Percentiles rank a stretch among this genome's conserved stretches.
These are phyloP conservation scores for Plectosphaerella plurivora DNA, from an alignment of 2,329 filamentous ascomycete genomes.

Conservation along the genomic window DNA sequence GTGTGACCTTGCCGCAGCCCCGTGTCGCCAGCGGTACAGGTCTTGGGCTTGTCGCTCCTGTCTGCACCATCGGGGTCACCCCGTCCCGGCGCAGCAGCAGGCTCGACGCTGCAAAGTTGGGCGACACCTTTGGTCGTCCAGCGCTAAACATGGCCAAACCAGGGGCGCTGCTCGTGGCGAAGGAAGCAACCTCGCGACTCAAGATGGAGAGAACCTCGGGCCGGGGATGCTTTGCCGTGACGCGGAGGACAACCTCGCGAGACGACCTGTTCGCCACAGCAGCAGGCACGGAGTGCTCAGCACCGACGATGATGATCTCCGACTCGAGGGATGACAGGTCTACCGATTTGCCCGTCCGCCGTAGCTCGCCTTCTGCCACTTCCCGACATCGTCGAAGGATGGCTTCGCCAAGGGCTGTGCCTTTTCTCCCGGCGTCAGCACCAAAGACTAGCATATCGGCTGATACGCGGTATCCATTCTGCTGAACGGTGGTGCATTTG, in stretches of 20 bases:
- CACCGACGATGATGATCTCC: conserved; percentile 4
- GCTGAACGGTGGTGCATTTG: conserved; percentile 3
- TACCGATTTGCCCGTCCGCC: neutral
- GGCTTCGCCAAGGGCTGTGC: neutral
- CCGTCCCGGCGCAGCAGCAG: conserved; percentile 1
- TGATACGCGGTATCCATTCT: conserved; percentile 1
- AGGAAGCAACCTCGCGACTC: conserved; percentile 1
- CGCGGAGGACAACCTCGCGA: conserved; percentile 1
- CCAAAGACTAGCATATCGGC: conserved; percentile 3
- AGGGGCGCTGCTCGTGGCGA: conserved; percentile 3
- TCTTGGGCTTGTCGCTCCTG: neutral
- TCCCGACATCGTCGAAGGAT: neutral
- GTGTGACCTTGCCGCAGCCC: neutral
- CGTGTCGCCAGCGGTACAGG: neutral
- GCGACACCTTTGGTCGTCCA: conserved; percentile 3
- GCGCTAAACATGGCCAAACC: conserved; percentile 3
- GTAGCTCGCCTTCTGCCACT: conserved; percentile 1
- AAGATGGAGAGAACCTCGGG: neutral
- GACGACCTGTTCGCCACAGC: neutral
- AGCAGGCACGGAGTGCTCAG: conserved; percentile 1
- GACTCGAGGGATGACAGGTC: neutral
- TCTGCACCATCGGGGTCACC: neutral
- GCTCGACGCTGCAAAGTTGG: neutral
- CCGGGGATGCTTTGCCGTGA: conserved; percentile 1
- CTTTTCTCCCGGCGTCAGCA: neutral